These are phyloP conservation scores for Trichosporon sp. DNA, from an alignment of 1,284 basidiomycete species.

Conservation along the genomic window DNA sequence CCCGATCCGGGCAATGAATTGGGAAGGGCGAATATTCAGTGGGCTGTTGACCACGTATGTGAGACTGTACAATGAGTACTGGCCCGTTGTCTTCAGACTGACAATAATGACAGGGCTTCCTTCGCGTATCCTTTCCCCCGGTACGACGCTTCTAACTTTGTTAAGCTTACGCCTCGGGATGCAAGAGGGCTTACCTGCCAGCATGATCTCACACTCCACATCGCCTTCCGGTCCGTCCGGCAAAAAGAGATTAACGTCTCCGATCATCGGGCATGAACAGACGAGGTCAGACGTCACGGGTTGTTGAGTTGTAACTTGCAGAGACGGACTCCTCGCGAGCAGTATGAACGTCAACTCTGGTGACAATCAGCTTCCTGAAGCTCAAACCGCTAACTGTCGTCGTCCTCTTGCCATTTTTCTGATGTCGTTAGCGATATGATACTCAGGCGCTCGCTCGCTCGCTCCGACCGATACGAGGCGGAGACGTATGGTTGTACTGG, in stretches of 20 bases:
- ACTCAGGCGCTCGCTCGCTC: too few relatives aligned
- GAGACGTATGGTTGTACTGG: too few relatives aligned
- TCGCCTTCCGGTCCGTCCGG: conserved; percentile 52
- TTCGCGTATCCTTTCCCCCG: conserved; percentile 50
- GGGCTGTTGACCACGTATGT: conserved; percentile 31
- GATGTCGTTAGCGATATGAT: conserved; percentile 11
- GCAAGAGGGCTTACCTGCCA: conserved; percentile 56
- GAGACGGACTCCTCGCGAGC: conserved; percentile 52
- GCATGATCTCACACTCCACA: conserved; percentile 74
- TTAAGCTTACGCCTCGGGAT: not conserved
- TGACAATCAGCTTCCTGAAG: not conserved
- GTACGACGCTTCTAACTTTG: not conserved
- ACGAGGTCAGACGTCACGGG: conserved; percentile 30
- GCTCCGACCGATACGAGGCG: too few relatives aligned
- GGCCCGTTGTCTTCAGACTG: conserved; percentile 7
- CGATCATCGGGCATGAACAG: conserved; percentile 13
- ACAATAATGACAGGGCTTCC: conserved; percentile 61
- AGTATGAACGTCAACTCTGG: conserved; percentile 87
- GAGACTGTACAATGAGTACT: conserved; percentile 39
- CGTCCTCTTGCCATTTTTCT: conserved; percentile 81
- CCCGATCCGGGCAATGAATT: conserved; percentile 57
- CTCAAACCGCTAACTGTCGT: conserved; percentile 63
- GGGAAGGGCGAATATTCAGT: conserved; percentile 19
- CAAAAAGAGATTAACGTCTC: conserved; percentile 24
- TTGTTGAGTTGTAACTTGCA: conserved; percentile 8